Evolutionary conservation across 2,329 filamentous ascomycete species (phyloP).

Genomic region (Alternaria arbusti): DNA sequence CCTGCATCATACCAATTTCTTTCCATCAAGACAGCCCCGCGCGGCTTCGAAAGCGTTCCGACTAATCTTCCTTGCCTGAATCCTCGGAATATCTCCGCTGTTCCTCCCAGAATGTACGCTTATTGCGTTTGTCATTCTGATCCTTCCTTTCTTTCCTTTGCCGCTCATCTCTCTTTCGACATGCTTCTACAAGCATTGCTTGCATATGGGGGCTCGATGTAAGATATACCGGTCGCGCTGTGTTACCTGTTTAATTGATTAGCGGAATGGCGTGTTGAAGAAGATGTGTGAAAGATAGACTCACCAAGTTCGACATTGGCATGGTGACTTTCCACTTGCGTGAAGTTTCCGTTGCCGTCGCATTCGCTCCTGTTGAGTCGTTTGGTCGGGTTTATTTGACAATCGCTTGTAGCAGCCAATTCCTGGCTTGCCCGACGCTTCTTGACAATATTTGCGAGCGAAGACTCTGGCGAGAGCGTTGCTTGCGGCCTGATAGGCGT

Average conservation of each 20-base stretch:
- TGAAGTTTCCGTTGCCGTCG: background rate
- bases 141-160: background rate
- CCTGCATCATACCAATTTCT: background rate
- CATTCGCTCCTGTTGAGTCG: background rate
- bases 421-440: background rate
- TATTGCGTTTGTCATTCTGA: background rate
- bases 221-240: background rate
- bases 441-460: background rate
- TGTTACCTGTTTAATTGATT: background rate
- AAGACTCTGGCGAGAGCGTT: background rate
- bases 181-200: background rate
- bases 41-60: background rate
- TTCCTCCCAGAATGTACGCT: background rate
- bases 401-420: background rate
- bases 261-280: background rate
- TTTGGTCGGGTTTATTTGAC: background rate
- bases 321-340: background rate
- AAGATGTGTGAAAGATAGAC: background rate
- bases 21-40: too few species aligned
- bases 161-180: background rate
- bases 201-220: background rate
- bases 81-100: fast-evolving
- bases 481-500: background rate
- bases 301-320: background rate
- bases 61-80: background rate